phyloP scores from a whole-genome alignment of 768 basidiomycete genomes.

The Mrakia hoshinonis region DNA sequence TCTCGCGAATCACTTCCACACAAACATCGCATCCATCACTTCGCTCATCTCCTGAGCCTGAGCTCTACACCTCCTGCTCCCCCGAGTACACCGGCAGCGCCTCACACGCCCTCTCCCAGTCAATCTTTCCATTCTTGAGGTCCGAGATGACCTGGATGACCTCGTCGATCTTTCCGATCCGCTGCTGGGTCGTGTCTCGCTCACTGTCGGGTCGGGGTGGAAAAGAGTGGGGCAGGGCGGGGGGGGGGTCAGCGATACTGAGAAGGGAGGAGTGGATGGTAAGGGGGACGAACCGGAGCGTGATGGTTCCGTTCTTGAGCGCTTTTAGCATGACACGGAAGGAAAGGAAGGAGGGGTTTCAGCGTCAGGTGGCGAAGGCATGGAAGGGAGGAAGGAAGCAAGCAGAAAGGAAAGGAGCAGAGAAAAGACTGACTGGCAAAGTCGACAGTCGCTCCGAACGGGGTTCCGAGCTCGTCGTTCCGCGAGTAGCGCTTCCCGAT shows the following conservation, averaged over 20 bases:
- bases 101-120: constrained; percentile 67
- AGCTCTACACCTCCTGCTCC: constrained; percentile 56
- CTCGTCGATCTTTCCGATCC: constrained; percentile 81
- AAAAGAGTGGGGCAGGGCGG: not conserved
- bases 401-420: constrained; percentile 1
- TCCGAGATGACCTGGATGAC: constrained; percentile 72
- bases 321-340: not conserved
- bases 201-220: constrained; percentile 50
- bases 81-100: constrained; percentile 74
- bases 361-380: not conserved
- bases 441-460: constrained; percentile 90
- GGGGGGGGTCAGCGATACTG: not conserved
- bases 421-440: constrained; percentile 59
- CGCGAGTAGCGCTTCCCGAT: constrained; percentile 96
- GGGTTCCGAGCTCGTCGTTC: constrained; percentile 97
- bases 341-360: not conserved
- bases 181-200: constrained; percentile 85
- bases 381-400: constrained; percentile 16
- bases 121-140: constrained; percentile 63
- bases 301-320: constrained; percentile 70
- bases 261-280: not conserved
- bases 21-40: too few relatives aligned
- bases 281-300: constrained; percentile 60
- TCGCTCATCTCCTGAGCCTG: too few relatives aligned
- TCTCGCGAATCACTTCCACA: too few relatives aligned